These are phyloP conservation scores for Bipolaris oryzae DNA, from an alignment of 2,329 filamentous ascomycete genomes.

Conservation along the genomic window DNA sequence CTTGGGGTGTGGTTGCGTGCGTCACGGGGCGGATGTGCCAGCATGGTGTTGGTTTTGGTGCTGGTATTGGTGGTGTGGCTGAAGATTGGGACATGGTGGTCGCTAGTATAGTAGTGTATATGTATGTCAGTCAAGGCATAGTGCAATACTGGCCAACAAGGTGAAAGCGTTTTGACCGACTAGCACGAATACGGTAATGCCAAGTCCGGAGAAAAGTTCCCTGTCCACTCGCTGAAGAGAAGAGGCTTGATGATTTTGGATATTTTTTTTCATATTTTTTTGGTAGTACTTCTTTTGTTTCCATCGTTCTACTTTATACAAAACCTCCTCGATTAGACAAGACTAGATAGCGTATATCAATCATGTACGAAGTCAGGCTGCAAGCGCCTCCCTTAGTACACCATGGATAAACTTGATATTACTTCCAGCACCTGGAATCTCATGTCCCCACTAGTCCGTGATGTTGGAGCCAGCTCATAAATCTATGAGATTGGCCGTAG, in stretches of 20 bases:
- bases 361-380: too few relatives aligned
- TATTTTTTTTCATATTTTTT: background rate
- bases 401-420: too few relatives aligned
- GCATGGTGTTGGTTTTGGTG: background rate
- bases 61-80: background rate
- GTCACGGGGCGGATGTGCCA: slow-evolving; percentile 15
- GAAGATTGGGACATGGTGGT: background rate
- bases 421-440: too few relatives aligned
- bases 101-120: too few relatives aligned
- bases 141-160: background rate
- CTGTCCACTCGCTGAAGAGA: background rate
- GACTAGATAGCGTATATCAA: too few relatives aligned
- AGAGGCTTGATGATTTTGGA: background rate
- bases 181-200: background rate
- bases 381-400: too few relatives aligned
- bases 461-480: too few relatives aligned
- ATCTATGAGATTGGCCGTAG: too few relatives aligned
- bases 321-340: too few relatives aligned
- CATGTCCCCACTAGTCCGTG: too few relatives aligned
- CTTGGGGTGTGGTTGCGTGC: background rate
- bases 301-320: too few relatives aligned
- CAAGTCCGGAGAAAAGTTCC: background rate
- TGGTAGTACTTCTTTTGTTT: background rate
- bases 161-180: background rate
- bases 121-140: background rate